Conservation (phyloP, 2,329 filamentous ascomycete species). For the Aspergillus spinulosporus region DNA sequence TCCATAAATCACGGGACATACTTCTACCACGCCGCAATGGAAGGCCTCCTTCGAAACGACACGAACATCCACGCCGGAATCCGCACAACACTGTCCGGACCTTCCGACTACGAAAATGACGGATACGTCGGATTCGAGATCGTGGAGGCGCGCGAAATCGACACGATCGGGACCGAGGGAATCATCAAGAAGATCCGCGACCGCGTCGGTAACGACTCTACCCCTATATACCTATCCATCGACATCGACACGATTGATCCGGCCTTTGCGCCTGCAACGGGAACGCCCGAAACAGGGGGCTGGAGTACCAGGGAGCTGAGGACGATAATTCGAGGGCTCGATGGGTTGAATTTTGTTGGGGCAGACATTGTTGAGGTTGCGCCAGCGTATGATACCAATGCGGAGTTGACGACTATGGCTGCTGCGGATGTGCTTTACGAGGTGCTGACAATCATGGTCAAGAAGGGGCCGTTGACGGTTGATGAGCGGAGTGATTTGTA, state of each 20-base stretch:
- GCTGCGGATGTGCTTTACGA: conserved; percentile 68
- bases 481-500: background rate
- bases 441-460: conserved; percentile 79
- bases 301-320: conserved; percentile 62
- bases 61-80: conserved; percentile 87
- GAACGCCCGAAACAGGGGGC: conserved; percentile 62
- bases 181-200: conserved; percentile 78
- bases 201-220: conserved; percentile 64
- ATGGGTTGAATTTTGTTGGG: conserved; percentile 58
- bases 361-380: conserved; percentile 65
- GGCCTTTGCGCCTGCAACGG: conserved; percentile 60
- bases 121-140: conserved; percentile 83
- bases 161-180: conserved; percentile 67
- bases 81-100: conserved; percentile 75
- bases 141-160: conserved; percentile 71
- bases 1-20: conserved; percentile 85
- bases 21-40: conserved; percentile 78
- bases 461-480: conserved; percentile 65
- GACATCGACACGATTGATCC: conserved; percentile 90
- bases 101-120: conserved; percentile 80
- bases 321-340: conserved; percentile 60
- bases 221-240: conserved; percentile 75
- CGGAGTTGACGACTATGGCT: conserved; percentile 56
- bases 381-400: conserved; percentile 62
- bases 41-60: conserved; percentile 77